phyloP scores from a whole-genome alignment of 1,139 yeast genomes.

The Suhomyces panamericanus region DNA sequence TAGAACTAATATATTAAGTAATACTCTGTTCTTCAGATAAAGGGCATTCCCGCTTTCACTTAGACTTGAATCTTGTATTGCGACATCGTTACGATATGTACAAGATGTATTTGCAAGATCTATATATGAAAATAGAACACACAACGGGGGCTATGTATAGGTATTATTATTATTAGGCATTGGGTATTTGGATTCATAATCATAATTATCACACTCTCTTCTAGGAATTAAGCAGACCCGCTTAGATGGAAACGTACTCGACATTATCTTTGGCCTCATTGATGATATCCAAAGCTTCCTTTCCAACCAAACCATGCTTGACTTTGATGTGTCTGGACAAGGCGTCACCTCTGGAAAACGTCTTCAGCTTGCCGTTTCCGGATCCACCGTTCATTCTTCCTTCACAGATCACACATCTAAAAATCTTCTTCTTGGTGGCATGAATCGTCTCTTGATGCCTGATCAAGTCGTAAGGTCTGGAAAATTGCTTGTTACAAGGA shows the following conservation, averaged over 20 bases:
- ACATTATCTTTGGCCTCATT: constrained; percentile 76
- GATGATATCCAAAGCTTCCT: constrained; percentile 58
- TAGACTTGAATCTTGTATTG: neutral
- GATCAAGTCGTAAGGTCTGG: constrained; percentile 50
- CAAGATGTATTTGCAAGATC: constrained; percentile 11
- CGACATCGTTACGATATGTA: constrained; percentile 7
- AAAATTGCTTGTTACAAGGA: constrained; percentile 47
- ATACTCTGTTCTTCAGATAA: no score
- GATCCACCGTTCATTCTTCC: constrained; percentile 51
- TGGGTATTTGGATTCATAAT: constrained; percentile 4
- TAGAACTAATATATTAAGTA: no score
- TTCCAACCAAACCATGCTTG: constrained; percentile 48
- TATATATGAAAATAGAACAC: constrained; percentile 8
- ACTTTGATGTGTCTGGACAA: constrained; percentile 51
- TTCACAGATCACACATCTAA: constrained; percentile 52
- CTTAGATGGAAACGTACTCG: constrained; percentile 51
- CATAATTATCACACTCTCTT: constrained; percentile 2
- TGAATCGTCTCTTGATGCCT: constrained; percentile 54
- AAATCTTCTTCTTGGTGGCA: constrained; percentile 49
- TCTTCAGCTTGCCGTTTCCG: constrained; percentile 59
- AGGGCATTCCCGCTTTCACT: no score
- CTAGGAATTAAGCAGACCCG: neutral
- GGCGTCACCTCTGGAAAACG: constrained; percentile 52
- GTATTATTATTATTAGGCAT: constrained; percentile 1
- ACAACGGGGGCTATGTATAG: constrained; percentile 6